Conservation (phyloP, 2,329 filamentous ascomycete genomes). For the Hysterium pulicare region DNA sequence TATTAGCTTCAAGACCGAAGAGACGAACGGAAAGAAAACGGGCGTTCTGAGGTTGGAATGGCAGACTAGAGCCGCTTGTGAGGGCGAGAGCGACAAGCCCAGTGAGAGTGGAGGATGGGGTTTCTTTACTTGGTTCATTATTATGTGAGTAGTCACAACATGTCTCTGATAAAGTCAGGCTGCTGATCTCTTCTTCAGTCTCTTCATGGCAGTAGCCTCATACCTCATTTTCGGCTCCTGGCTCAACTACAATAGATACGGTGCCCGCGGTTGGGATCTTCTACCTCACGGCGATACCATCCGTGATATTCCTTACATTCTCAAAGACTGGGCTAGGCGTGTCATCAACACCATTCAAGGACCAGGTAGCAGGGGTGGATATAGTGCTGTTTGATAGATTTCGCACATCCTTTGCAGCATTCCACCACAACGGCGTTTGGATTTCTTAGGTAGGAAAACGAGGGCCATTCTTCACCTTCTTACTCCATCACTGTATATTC, state of each 20-base stretch:
- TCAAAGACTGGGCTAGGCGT: slow-evolving; percentile 81
- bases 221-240: slow-evolving; percentile 98
- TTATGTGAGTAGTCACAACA: slow-evolving; percentile 64
- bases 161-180: background rate
- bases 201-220: slow-evolving; percentile 78
- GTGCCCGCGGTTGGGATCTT: slow-evolving; percentile 90
- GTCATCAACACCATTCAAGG: slow-evolving; percentile 83
- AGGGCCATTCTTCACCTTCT: too few relatives aligned
- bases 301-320: slow-evolving; percentile 84
- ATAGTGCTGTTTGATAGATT: slow-evolving; percentile 84
- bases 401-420: too few relatives aligned
- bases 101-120: slow-evolving; percentile 65
- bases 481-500: too few relatives aligned
- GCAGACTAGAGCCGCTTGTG: slow-evolving; percentile 83
- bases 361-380: slow-evolving; percentile 79
- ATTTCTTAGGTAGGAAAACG: background rate
- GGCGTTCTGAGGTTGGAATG: slow-evolving; percentile 74
- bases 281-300: slow-evolving; percentile 90
- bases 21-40: slow-evolving; percentile 45
- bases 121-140: slow-evolving; percentile 95
- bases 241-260: slow-evolving; percentile 98
- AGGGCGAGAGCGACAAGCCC: slow-evolving; percentile 42
- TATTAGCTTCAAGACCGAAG: slow-evolving; percentile 63
- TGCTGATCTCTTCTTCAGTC: slow-evolving; percentile 45
- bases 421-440: too few relatives aligned